phyloP scores from a whole-genome alignment of 108 stramenopile species.

The Phaeodactylum tricornutum region DNA sequence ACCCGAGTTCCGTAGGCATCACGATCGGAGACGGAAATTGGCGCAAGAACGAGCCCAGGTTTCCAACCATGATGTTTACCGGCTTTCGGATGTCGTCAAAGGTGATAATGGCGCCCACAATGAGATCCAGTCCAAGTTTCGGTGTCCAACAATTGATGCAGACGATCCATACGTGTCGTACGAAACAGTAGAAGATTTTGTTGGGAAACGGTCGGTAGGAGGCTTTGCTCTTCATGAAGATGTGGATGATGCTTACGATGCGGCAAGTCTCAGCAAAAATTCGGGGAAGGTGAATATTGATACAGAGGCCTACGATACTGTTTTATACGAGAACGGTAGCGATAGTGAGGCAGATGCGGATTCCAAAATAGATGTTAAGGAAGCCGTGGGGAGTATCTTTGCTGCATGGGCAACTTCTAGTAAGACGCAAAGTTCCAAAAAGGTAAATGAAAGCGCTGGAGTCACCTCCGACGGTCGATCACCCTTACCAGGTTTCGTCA shows the following conservation, averaged over 20 bases:
- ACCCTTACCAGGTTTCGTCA: slow-evolving; percentile 34
- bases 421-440: neutral
- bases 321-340: slow-evolving; percentile 31
- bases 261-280: slow-evolving; percentile 6
- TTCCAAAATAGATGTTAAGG: neutral
- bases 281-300: slow-evolving; percentile 7
- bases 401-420: slow-evolving; percentile 13
- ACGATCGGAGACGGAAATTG: slow-evolving; percentile 29
- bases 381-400: slow-evolving; percentile 11
- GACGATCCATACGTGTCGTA: slow-evolving; percentile 33
- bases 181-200: slow-evolving; percentile 60
- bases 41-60: slow-evolving; percentile 27
- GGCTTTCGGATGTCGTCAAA: slow-evolving; percentile 16
- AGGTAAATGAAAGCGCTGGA: slow-evolving; percentile 1
- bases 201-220: slow-evolving; percentile 52
- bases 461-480: slow-evolving; percentile 27
- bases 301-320: slow-evolving; percentile 33
- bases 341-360: slow-evolving; percentile 25
- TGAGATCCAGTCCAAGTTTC: neutral
- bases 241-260: slow-evolving; percentile 74
- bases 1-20: slow-evolving; percentile 59
- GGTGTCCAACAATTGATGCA: slow-evolving; percentile 31
- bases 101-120: neutral
- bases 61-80: slow-evolving; percentile 23
- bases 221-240: slow-evolving; percentile 82